Evolutionary conservation across 441 rosid genomes (phyloP).

Genomic region (Erodium moschatum): DNA sequence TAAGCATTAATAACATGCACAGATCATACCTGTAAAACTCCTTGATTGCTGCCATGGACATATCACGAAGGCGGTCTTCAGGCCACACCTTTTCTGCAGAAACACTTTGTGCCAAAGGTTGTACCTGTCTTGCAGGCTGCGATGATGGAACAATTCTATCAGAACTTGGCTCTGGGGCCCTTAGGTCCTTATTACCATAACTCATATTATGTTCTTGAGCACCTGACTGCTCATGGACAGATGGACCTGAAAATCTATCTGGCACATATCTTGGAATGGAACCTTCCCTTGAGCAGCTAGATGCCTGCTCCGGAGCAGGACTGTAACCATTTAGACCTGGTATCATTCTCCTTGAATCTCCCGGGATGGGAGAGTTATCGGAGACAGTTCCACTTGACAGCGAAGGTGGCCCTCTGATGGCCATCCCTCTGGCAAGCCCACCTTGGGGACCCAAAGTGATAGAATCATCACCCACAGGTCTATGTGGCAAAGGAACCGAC

Average conservation of each 20-base stretch:
- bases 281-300: slow-evolving; percentile 44
- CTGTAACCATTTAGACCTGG: slow-evolving; percentile 53
- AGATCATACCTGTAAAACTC: slow-evolving; percentile 77
- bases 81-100: slow-evolving; percentile 44
- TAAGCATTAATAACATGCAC: slow-evolving; percentile 20
- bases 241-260: slow-evolving; percentile 45
- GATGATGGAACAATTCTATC: slow-evolving; percentile 38
- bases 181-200: slow-evolving; percentile 44
- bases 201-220: slow-evolving; percentile 48
- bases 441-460: too few species aligned
- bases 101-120: slow-evolving; percentile 30
- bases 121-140: slow-evolving; percentile 33
- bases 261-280: slow-evolving; percentile 33
- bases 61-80: slow-evolving; percentile 50
- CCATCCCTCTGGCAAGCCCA: too few species aligned
- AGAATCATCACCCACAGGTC: slow-evolving; percentile 22
- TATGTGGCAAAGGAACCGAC: slow-evolving; percentile 72
- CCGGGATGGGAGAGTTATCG: slow-evolving; percentile 40
- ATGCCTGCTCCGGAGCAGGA: slow-evolving; percentile 34
- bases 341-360: slow-evolving; percentile 51
- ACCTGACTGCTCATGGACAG: slow-evolving; percentile 37
- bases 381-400: slow-evolving; percentile 23
- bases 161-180: slow-evolving; percentile 38
- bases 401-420: too few species aligned
- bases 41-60: slow-evolving; percentile 71